Conservation (phyloP, 257 asterid genomes). For the Primulina eburnea region DNA sequence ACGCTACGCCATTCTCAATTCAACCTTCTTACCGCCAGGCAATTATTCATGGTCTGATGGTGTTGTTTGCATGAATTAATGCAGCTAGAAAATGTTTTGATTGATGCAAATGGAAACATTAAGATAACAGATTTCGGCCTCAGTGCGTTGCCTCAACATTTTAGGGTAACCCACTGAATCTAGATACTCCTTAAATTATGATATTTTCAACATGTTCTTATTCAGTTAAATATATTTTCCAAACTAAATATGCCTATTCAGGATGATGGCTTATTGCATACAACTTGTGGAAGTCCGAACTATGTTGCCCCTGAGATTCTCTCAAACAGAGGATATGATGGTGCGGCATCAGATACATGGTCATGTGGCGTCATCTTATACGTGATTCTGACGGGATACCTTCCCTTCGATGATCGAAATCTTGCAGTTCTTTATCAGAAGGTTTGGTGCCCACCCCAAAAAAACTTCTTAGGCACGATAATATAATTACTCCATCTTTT, state of each 20-base stretch:
- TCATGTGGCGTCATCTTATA: conserved; percentile 91
- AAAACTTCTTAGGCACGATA: not conserved
- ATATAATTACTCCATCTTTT: not conserved
- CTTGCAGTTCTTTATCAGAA: conserved; percentile 94
- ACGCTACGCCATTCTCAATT: not conserved
- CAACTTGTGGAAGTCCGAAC: conserved; percentile 99
- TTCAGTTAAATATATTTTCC: conserved; percentile 17
- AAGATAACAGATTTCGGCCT: conserved; percentile 96
- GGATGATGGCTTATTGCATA: conserved; percentile 93
- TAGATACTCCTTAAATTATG: not conserved
- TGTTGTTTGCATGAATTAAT: conserved; percentile 21
- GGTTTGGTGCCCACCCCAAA: conserved; percentile 35
- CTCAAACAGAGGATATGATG: conserved; percentile 85
- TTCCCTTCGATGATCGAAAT: conserved; percentile 95
- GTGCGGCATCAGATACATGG: conserved; percentile 94
- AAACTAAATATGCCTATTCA: conserved; percentile 22
- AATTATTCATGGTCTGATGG: not conserved
- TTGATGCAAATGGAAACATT: conserved; percentile 62
- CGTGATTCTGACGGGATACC: conserved; percentile 88
- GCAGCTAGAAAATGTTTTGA: conserved; percentile 89
- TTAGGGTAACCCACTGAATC: conserved; percentile 52
- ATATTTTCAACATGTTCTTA: conserved; percentile 2
- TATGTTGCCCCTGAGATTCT: conserved; percentile 98
- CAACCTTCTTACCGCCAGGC: not conserved
- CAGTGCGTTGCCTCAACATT: conserved; percentile 95